phyloP scores from a whole-genome alignment of 108 stramenopile species.

The Conticribra weissflogii region DNA sequence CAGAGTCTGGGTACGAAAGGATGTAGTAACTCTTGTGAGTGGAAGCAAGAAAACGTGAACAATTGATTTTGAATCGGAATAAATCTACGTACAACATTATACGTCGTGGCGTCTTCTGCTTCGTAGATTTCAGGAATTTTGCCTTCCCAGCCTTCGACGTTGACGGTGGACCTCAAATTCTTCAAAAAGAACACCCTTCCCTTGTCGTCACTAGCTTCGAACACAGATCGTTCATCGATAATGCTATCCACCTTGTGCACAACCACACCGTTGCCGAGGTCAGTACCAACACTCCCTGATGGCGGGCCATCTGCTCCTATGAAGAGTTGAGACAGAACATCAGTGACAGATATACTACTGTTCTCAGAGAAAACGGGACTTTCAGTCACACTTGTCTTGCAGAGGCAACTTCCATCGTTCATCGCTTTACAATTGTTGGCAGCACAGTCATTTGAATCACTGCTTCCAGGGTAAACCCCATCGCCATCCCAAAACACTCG shows the following conservation, averaged over 20 bases:
- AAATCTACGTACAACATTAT: conserved; percentile 19
- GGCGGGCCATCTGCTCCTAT: conserved; percentile 47
- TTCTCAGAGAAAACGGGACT: conserved; percentile 39
- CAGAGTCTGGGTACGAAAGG: conserved; percentile 10
- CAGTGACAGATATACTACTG: neutral
- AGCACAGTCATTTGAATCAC: conserved; percentile 32
- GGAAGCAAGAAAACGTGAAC: neutral
- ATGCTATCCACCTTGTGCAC: conserved; percentile 29
- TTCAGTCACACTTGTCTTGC: conserved; percentile 46
- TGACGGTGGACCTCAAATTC: conserved; percentile 52
- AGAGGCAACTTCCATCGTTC: conserved; percentile 52
- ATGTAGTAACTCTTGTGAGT: too few relatives aligned
- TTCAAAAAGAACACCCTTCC: conserved; percentile 51
- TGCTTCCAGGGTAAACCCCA: conserved; percentile 39
- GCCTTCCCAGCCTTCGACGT: conserved; percentile 32
- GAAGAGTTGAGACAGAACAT: conserved; percentile 35
- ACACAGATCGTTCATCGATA: conserved; percentile 51
- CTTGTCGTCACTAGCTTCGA: conserved; percentile 56
- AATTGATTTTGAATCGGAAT: neutral
- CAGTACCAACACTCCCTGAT: conserved; percentile 13
- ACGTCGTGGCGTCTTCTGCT: conserved; percentile 34
- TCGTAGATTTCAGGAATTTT: conserved; percentile 27
- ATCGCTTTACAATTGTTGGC: conserved; percentile 30
- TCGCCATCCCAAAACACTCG: conserved; percentile 47
- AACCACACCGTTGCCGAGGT: conserved; percentile 23